Conservation (phyloP, 352 stramenopile species). For the Globisporangium echinulatum region DNA sequence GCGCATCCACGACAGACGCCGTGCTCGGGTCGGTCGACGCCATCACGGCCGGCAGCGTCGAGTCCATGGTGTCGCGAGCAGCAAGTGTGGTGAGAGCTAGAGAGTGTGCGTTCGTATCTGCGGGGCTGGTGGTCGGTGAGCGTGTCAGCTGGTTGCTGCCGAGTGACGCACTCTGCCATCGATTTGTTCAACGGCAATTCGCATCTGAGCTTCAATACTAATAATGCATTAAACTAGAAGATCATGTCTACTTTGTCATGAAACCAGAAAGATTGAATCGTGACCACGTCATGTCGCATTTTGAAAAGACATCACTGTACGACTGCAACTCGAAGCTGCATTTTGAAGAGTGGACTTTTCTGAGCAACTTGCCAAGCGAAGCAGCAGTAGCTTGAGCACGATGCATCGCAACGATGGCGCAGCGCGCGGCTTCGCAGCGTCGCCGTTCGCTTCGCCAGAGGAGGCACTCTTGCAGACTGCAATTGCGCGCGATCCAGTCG, state of each 20-base stretch:
- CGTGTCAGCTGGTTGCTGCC: no score
- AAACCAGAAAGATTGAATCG: no score
- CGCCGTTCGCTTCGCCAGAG: slow-evolving; percentile 8
- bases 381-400: not conserved
- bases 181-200: no score
- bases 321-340: no score
- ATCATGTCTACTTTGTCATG: no score
- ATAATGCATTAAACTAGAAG: no score
- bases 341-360: not conserved
- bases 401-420: not conserved
- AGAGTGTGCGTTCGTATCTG: not conserved
- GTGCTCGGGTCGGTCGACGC: slow-evolving; percentile 2
- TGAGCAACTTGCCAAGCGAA: not conserved
- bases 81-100: not conserved
- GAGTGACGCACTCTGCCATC: no score
- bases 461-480: slow-evolving; percentile 1
- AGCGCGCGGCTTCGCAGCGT: not conserved
- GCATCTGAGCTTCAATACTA: no score
- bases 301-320: no score
- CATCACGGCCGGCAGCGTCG: slow-evolving; percentile 12
- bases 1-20: no score
- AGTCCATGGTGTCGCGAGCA: slow-evolving; percentile 5
- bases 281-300: no score
- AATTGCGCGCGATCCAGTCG: not conserved
- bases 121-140: not conserved